Evolutionary conservation across 352 stramenopile genomes (phyloP).

Genomic region (Pythium scleroteichum): DNA sequence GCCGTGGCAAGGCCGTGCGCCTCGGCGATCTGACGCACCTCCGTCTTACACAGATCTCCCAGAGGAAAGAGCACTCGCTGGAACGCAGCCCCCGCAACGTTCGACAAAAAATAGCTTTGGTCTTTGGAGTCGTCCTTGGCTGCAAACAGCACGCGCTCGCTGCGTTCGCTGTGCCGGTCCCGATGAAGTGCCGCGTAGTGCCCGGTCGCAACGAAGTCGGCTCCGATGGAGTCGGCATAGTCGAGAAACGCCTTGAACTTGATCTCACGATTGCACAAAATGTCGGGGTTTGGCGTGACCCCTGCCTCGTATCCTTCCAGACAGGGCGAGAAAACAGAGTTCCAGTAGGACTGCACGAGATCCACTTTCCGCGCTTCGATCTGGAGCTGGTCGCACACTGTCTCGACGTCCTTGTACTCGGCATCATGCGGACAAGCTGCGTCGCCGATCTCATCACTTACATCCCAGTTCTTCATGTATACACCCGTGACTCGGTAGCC

Average conservation of each 20-base stretch:
- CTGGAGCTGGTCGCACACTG: conserved; percentile 89
- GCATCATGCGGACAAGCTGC: conserved; percentile 85
- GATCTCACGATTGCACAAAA: conserved; percentile 97
- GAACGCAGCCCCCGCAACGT: conserved; percentile 71
- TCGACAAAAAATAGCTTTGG: conserved; percentile 97
- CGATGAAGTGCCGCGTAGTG: conserved; percentile 91
- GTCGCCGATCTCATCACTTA: conserved; percentile 89
- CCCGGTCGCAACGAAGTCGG: conserved; percentile 95
- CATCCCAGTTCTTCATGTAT: conserved; percentile 99
- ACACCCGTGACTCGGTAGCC: conserved; percentile 94
- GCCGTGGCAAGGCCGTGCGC: conserved; percentile 85
- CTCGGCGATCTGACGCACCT: conserved; percentile 90
- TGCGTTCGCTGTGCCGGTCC: conserved; percentile 13
- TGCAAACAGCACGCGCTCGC: conserved; percentile 69
- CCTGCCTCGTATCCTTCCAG: conserved; percentile 87
- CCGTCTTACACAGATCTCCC: conserved; percentile 89
- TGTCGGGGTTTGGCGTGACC: conserved; percentile 92
- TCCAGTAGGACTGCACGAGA: conserved; percentile 97
- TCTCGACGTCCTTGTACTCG: conserved; percentile 93
- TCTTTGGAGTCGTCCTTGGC: conserved; percentile 92
- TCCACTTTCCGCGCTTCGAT: conserved; percentile 91
- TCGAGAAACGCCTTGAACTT: conserved; percentile 98
- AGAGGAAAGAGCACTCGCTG: conserved; percentile 94
- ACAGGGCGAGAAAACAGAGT: conserved; percentile 96
- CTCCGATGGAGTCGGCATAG: conserved; percentile 81